A percentile compares a stretch with the other conserved stretches of the same genome.
Evolutionary conservation across 495 filamentous ascomycete species (phyloP).

Genomic region (Lepraria neglecta): DNA sequence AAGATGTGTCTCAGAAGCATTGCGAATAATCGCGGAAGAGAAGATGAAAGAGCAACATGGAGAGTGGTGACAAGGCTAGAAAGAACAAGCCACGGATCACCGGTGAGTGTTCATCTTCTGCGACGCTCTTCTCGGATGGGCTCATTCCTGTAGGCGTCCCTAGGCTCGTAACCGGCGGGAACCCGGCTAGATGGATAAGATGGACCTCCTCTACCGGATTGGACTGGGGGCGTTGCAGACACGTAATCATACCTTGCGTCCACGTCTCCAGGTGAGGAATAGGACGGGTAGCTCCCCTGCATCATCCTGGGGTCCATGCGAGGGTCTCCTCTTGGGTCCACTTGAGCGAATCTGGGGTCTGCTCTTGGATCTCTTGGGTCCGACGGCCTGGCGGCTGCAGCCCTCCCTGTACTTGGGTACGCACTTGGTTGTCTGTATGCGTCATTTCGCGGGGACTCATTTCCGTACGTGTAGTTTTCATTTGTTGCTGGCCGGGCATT

Average conservation of each 20-base stretch:
- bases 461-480: slow-evolving; percentile 21
- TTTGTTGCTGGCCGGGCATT: not conserved
- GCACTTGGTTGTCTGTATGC: slow-evolving; percentile 18
- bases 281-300: slow-evolving; percentile 1
- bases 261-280: slow-evolving; percentile 15
- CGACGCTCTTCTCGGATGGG: slow-evolving; percentile 24
- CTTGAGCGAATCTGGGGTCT: slow-evolving; percentile 11
- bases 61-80: not conserved
- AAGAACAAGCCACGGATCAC: slow-evolving; percentile 1
- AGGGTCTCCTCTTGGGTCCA: slow-evolving; percentile 7
- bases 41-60: not conserved
- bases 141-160: slow-evolving; percentile 22
- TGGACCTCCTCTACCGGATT: slow-evolving; percentile 21
- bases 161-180: slow-evolving; percentile 21
- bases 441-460: slow-evolving; percentile 18
- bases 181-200: slow-evolving; percentile 13
- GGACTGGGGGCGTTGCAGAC: slow-evolving; percentile 10
- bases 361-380: slow-evolving; percentile 17
- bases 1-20: not conserved
- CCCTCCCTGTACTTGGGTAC: slow-evolving; percentile 15
- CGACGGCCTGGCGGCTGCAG: not conserved
- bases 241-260: slow-evolving; percentile 20
- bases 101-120: slow-evolving; percentile 11
- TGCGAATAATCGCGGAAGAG: not conserved
- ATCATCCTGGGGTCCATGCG: slow-evolving; percentile 19